A percentile compares a stretch with the other conserved stretches of the same genome.
Conservation (phyloP, 257 asterid species). For the Osmanthus fragrans region DNA sequence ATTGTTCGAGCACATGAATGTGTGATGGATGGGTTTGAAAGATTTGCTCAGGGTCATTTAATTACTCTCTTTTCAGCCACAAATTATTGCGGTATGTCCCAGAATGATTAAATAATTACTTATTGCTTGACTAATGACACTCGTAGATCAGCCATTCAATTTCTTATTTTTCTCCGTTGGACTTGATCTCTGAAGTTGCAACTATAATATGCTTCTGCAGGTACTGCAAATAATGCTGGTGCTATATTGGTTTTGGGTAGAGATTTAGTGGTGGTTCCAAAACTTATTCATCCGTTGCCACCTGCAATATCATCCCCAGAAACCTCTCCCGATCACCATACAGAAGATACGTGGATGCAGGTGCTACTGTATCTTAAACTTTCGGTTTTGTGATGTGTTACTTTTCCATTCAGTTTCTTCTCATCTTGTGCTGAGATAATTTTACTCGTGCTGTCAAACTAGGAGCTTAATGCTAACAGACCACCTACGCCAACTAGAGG, state of each 20-base stretch:
- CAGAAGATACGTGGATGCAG: conserved; percentile 99
- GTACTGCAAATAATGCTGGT: conserved; percentile 98
- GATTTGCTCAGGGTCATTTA: conserved; percentile 98
- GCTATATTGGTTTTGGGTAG: conserved; percentile 98
- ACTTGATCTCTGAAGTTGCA: not conserved
- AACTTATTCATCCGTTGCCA: conserved; percentile 87
- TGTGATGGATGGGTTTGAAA: conserved; percentile 99
- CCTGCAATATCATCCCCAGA: conserved; percentile 92
- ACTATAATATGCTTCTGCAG: conserved; percentile 31
- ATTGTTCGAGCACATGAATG: conserved; percentile 99
- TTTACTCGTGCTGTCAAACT: conserved; percentile 6
- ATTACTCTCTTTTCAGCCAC: conserved; percentile 97
- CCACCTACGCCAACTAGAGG: conserved; percentile 99
- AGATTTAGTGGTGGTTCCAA: conserved; percentile 97
- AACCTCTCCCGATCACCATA: conserved; percentile 76
- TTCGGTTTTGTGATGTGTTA: not conserved
- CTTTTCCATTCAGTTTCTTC: not conserved
- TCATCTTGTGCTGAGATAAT: not conserved
- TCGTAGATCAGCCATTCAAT: not conserved
- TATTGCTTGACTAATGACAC: not conserved
- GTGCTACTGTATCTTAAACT: conserved; percentile 35
- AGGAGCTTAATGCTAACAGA: conserved; percentile 98
- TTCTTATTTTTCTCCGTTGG: conserved; percentile 7
- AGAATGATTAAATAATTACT: not conserved
- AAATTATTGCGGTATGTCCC: conserved; percentile 84